Conservation (phyloP, 1,284 basidiomycete genomes). For the Bondarzewia mesenterica region DNA sequence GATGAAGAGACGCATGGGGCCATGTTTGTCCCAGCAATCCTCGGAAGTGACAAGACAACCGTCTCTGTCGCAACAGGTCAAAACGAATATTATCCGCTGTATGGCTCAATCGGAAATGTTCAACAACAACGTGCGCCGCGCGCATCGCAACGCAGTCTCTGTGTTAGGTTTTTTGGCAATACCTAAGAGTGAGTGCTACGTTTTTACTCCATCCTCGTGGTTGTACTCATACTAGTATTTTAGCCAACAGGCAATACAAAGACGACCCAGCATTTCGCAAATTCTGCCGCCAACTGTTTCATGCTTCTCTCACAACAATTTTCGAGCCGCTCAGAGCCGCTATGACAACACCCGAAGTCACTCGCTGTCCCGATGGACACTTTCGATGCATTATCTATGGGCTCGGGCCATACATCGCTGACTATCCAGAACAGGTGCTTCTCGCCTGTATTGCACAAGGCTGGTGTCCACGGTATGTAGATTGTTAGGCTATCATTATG, state of each 20-base stretch:
- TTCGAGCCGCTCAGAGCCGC: constrained; percentile 5
- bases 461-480: constrained; percentile 16
- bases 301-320: constrained; percentile 11
- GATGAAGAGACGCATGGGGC: constrained; percentile 8
- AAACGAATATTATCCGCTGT: constrained; percentile 16
- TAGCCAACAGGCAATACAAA: constrained; percentile 4
- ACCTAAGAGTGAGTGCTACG: constrained; percentile 15
- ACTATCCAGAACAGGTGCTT: constrained; percentile 17
- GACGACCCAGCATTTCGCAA: constrained; percentile 9
- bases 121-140: constrained; percentile 18
- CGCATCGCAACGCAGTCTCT: constrained; percentile 14
- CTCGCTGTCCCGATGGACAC: constrained; percentile 12
- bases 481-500: neutral
- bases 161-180: constrained; percentile 19
- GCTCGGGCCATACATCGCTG: constrained; percentile 15
- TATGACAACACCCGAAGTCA: constrained; percentile 13
- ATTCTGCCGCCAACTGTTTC: constrained; percentile 13
- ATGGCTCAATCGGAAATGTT: constrained; percentile 14
- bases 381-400: constrained; percentile 3
- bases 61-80: constrained; percentile 19
- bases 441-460: constrained; percentile 13
- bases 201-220: neutral
- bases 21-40: constrained; percentile 9
- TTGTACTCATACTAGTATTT: neutral
- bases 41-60: constrained; percentile 18